These are phyloP conservation scores for apple (Malus domestica) DNA, from an alignment of 306 rosid species.

Conservation along the genomic window DNA sequence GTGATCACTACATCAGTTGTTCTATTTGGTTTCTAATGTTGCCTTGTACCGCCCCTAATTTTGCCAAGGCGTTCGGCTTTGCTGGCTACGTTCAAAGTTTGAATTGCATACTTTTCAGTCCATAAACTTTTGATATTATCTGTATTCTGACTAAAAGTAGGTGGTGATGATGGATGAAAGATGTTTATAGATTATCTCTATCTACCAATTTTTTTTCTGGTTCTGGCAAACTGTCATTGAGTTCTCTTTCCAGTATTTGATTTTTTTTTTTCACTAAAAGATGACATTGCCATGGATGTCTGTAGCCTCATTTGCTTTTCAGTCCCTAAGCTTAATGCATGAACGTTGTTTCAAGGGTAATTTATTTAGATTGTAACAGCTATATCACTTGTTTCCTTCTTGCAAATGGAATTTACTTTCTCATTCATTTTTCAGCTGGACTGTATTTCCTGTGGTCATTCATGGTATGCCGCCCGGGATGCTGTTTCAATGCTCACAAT, in stretches of 20 bases:
- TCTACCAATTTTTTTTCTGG: no score
- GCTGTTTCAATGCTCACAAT: slow-evolving; percentile 61
- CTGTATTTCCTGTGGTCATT: slow-evolving; percentile 77
- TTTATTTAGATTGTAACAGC: background rate
- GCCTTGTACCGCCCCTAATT: background rate
- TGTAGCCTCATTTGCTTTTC: no score
- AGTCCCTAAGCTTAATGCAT: no score
- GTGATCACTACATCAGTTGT: background rate
- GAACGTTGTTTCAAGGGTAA: background rate
- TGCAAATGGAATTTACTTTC: background rate
- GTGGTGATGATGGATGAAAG: background rate
- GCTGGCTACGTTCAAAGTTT: no score
- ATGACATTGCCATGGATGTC: no score
- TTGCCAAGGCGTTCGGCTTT: background rate
- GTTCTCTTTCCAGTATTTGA: no score
- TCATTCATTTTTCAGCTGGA: slow-evolving; percentile 56
- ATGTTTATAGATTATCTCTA: background rate
- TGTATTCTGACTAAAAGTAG: background rate
- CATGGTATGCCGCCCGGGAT: slow-evolving; percentile 86
- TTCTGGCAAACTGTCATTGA: no score
- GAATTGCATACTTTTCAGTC: background rate
- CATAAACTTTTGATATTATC: background rate
- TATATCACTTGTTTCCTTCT: background rate
- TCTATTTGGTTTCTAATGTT: background rate
- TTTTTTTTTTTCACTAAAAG: no score